Percentiles rank a stretch among this genome's conserved stretches.
Evolutionary conservation across 805 yeast genomes (phyloP).

Genomic region (Isabelozyma heimii): DNA sequence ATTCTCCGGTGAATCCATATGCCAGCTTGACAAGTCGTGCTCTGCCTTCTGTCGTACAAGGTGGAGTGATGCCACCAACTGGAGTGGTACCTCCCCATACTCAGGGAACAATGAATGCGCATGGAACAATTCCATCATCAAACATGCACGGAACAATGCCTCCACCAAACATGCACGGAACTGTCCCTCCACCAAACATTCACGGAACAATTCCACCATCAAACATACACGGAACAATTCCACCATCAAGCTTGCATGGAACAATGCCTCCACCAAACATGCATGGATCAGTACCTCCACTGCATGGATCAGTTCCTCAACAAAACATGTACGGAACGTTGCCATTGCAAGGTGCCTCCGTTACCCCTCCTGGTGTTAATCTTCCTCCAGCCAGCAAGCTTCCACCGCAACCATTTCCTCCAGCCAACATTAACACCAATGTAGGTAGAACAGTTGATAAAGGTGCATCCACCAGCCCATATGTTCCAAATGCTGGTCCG

Average conservation of each 20-base stretch:
- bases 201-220: background rate
- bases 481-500: conserved; percentile 44
- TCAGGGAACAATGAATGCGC: background rate
- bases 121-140: background rate
- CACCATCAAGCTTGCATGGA: background rate
- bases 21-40: conserved; percentile 13
- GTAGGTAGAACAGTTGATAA: conserved; percentile 16
- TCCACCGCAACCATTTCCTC: conserved; percentile 7
- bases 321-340: conserved; percentile 2
- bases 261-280: background rate
- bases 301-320: conserved; percentile 3
- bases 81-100: conserved; percentile 1
- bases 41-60: conserved; percentile 2
- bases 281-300: conserved; percentile 1
- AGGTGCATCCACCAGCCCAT: conserved; percentile 32
- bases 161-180: background rate
- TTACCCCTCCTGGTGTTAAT: background rate
- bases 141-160: background rate
- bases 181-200: background rate
- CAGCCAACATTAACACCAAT: conserved; percentile 19
- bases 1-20: conserved; percentile 29
- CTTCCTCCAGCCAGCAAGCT: background rate
- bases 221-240: background rate
- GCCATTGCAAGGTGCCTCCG: conserved; percentile 7
- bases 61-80: background rate